These are phyloP conservation scores for Geosmithia morbida DNA, from an alignment of 2,329 filamentous ascomycete genomes.

Conservation along the genomic window DNA sequence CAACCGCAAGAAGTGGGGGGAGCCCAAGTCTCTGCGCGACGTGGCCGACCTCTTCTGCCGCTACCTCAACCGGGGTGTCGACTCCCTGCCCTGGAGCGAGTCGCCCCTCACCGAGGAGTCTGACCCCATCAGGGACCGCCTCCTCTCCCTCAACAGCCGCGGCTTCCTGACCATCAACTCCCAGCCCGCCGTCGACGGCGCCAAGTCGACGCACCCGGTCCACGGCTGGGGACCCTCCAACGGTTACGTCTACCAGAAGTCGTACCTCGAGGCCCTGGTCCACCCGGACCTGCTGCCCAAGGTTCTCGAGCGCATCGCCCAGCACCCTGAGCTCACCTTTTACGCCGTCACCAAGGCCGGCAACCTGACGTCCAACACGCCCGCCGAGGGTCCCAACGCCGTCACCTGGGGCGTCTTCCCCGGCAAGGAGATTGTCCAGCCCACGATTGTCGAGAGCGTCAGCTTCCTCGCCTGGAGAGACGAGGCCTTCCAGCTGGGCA, in stretches of 20 bases:
- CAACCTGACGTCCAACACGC: slow-evolving; percentile 70
- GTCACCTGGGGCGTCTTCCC: slow-evolving; percentile 99
- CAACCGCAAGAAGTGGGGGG: slow-evolving; percentile 89
- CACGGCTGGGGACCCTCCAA: slow-evolving; percentile 92
- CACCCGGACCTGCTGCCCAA: slow-evolving; percentile 66
- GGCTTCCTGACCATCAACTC: slow-evolving; percentile 95
- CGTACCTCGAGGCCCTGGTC: slow-evolving; percentile 85
- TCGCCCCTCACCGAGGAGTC: slow-evolving; percentile 73
- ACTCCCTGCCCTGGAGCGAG: slow-evolving; percentile 88
- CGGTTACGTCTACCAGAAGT: slow-evolving; percentile 97
- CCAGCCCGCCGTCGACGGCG: slow-evolving; percentile 85
- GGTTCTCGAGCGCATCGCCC: slow-evolving; percentile 63
- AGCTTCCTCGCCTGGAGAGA: slow-evolving; percentile 98
- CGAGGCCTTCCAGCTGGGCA: slow-evolving; percentile 83
- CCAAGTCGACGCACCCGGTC: slow-evolving; percentile 71
- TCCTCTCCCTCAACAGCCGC: slow-evolving; percentile 70
- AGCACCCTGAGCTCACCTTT: slow-evolving; percentile 74
- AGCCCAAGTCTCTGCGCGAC: slow-evolving; percentile 66
- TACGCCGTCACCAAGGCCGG: slow-evolving; percentile 83
- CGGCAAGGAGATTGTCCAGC: slow-evolving; percentile 98
- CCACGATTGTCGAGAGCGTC: slow-evolving; percentile 96
- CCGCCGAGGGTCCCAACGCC: slow-evolving; percentile 82
- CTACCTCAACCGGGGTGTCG: slow-evolving; percentile 70
- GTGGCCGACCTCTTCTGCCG: slow-evolving; percentile 71
- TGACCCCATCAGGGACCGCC: slow-evolving; percentile 58